Percentiles rank a stretch among this genome's conserved stretches.
Evolutionary conservation across 495 filamentous ascomycete genomes (phyloP).

Genomic region (Astrothelium macrocarpum): DNA sequence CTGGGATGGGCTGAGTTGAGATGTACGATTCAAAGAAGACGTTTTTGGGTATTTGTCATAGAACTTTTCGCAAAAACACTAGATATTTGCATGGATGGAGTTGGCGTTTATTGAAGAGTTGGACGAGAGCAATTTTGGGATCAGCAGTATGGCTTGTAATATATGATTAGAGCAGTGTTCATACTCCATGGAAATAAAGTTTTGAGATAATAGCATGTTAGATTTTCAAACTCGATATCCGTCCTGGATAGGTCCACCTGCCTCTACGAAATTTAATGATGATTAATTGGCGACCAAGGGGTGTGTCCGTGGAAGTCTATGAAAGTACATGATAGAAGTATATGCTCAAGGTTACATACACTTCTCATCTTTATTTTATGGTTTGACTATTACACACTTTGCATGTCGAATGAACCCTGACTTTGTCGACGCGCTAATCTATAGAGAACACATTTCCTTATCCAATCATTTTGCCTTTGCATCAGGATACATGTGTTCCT

Average conservation of each 20-base stretch:
- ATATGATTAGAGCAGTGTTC: neutral
- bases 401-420: neutral
- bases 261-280: neutral
- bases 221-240: no score
- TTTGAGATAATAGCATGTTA: no score
- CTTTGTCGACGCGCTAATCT: neutral
- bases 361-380: neutral
- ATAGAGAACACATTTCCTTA: neutral
- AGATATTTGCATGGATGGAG: neutral
- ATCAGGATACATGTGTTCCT: slow-evolving; percentile 91
- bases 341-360: neutral
- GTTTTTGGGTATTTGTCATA: neutral
- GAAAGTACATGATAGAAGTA: neutral
- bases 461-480: neutral
- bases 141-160: neutral
- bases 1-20: slow-evolving; percentile 57
- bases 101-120: neutral
- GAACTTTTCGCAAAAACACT: neutral
- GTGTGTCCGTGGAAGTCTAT: neutral
- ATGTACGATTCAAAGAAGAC: neutral
- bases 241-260: no score
- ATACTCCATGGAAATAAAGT: no score
- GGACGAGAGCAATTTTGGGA: neutral
- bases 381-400: neutral
- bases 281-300: neutral